Base-by-base conservation (phyloP, 352 stramenopile genomes). In the Phytophthora litchii region DNA sequence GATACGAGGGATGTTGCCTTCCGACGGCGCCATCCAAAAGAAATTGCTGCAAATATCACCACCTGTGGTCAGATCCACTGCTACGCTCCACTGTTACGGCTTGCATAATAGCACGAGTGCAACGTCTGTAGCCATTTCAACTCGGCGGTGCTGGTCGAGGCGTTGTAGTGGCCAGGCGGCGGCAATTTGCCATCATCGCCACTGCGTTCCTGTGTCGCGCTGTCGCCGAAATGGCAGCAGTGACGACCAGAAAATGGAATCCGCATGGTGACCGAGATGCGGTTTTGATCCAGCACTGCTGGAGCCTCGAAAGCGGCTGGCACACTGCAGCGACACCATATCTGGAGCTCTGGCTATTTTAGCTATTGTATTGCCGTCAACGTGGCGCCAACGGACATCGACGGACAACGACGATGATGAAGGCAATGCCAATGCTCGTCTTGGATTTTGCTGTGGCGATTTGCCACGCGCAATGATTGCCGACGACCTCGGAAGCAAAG, bases 361-460 rank as follows among this genome's bases (percentile, higher is more conserved):
- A n/a, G 3, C 5, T 34, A 3, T 34, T 12, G 31, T n/a, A 44
- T 10, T 32, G 38, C 43, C 32, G 13, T 20, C 35, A 48, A 37
- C 7, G 16, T 32, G 21, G 48, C 23, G 35, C 16, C n/a, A 20
- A 23, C 47, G 16, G 25, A 42, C 49, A n/a, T 13, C 21, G 21
- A 19, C 14, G 21, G 44, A 51, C 25, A 49, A 23, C 8, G 45
- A 23, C 23, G 5, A 27, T 27, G 23, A 3, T 27, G 5, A 27
- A 5, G 23, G 32, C 46, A 35, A 3, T n/a, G 44, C 27, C 25
- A 44, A 43, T 17, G 16, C 37, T 27, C 23, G 17, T 13, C 10
- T 52, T 50, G 55, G 49, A 66, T 66, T 60, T 60, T 66, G 34
- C 40, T 48, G 17, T 6, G 10, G 19, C n/a, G 57, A 54, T 60